phyloP scores from a whole-genome alignment of 2,329 filamentous ascomycete genomes.

The Atkinsonella texensis region DNA sequence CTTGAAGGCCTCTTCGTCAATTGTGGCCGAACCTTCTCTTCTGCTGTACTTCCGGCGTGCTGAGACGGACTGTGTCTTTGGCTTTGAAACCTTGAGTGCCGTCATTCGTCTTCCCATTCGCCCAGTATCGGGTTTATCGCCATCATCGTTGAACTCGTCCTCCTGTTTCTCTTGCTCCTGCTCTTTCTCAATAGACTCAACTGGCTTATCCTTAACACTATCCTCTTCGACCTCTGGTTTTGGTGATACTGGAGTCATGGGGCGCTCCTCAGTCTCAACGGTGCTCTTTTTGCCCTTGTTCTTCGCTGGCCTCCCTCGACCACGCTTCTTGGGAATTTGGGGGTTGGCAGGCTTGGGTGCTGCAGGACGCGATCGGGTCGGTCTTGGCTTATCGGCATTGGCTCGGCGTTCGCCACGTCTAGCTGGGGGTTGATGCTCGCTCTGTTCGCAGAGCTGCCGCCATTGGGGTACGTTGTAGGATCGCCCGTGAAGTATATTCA shows the following conservation, averaged over 20 bases:
- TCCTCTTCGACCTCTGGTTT: constrained; percentile 24
- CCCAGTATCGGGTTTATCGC: constrained; percentile 26
- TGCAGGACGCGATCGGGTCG: constrained; percentile 27
- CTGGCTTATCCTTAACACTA: constrained; percentile 20
- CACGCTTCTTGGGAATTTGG: constrained; percentile 26
- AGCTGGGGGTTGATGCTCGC: constrained; percentile 89
- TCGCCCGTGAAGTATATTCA: constrained; percentile 91
- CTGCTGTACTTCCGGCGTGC: constrained; percentile 79
- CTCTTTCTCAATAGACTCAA: constrained; percentile 40
- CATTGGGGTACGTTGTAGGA: constrained; percentile 96
- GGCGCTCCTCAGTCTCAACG: constrained; percentile 36
- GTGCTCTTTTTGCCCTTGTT: constrained; percentile 26
- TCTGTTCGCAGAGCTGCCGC: constrained; percentile 86
- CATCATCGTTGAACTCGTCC: constrained; percentile 25
- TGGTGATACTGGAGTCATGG: constrained; percentile 48
- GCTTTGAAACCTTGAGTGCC: constrained; percentile 36
- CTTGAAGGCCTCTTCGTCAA: constrained; percentile 85
- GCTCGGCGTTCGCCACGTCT: constrained; percentile 70
- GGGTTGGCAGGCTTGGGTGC: constrained; percentile 19
- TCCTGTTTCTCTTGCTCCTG: constrained; percentile 34
- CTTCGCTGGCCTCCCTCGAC: constrained; percentile 27
- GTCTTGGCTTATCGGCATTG: constrained; percentile 41
- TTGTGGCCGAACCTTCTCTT: constrained; percentile 61
- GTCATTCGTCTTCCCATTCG: constrained; percentile 33
- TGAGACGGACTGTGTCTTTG: constrained; percentile 63